These are phyloP conservation scores for Endotrypanum monterogeii DNA, from an alignment of 208 protist species.

Conservation along the genomic window DNA sequence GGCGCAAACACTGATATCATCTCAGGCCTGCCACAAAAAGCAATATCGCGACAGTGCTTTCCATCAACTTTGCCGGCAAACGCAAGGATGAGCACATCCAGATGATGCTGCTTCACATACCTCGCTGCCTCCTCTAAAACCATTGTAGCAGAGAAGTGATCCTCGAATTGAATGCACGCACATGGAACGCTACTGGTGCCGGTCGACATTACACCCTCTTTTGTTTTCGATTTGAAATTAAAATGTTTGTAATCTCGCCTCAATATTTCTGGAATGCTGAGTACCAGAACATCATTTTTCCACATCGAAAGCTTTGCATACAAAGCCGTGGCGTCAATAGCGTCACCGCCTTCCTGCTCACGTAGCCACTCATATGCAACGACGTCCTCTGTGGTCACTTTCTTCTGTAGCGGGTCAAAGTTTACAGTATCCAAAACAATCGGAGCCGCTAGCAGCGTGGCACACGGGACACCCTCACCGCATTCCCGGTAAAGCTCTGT, in stretches of 20 bases:
- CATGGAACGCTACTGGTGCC: constrained; percentile 85
- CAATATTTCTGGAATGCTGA: constrained; percentile 72
- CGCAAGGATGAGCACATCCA: constrained; percentile 63
- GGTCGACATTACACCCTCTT: constrained; percentile 24
- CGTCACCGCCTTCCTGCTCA: constrained; percentile 9
- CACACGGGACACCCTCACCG: constrained; percentile 44
- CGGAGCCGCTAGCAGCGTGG: constrained; percentile 62
- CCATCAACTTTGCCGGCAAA: constrained; percentile 65
- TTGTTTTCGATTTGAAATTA: constrained; percentile 31
- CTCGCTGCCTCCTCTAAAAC: constrained; percentile 37
- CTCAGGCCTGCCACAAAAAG: constrained; percentile 42
- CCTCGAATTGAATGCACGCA: constrained; percentile 52
- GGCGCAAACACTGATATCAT: constrained; percentile 40
- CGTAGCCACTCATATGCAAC: constrained; percentile 53
- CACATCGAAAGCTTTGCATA: constrained; percentile 63
- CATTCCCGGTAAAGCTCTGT: constrained; percentile 51
- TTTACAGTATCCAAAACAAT: constrained; percentile 88
- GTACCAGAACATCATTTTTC: constrained; percentile 77
- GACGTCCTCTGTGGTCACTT: constrained; percentile 74
- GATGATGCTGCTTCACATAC: constrained; percentile 44
- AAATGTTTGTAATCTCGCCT: constrained; percentile 86
- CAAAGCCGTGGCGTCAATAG: constrained; percentile 21
- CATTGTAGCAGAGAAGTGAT: constrained; percentile 24
- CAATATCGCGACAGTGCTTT: constrained; percentile 60
- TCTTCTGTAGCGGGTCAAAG: constrained; percentile 75